Conservation (phyloP, 768 basidiomycete genomes). For the Boletus barrowsii region DNA sequence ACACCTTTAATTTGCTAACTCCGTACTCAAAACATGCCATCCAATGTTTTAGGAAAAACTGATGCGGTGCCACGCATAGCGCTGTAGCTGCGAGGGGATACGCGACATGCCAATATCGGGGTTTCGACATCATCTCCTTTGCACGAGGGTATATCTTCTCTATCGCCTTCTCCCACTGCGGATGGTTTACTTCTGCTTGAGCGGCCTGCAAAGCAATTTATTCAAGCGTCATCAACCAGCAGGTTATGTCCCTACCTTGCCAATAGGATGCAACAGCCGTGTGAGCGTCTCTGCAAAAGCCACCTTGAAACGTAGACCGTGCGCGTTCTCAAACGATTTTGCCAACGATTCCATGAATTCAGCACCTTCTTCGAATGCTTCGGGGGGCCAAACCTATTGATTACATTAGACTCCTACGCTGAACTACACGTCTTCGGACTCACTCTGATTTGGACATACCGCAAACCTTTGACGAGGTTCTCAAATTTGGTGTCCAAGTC, state of each 20-base stretch:
- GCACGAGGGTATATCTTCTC: conserved; percentile 81
- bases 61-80: conserved; percentile 83
- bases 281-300: conserved; percentile 83
- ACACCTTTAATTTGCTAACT: conserved; percentile 77
- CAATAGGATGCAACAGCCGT: conserved; percentile 78
- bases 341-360: conserved; percentile 87
- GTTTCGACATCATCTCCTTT: conserved; percentile 81
- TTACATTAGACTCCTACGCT: neutral
- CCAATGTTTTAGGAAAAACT: conserved; percentile 86
- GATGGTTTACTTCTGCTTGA: conserved; percentile 94
- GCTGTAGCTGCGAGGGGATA: conserved; percentile 82
- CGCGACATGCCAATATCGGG: conserved; percentile 84
- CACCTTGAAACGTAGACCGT: conserved; percentile 78
- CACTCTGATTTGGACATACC: conserved; percentile 81
- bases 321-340: conserved; percentile 78
- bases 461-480: conserved; percentile 77
- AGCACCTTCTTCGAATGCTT: conserved; percentile 89
- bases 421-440: neutral
- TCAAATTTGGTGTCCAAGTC: conserved; percentile 83
- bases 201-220: conserved; percentile 57
- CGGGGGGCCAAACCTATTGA: conserved; percentile 84
- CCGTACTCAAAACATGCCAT: conserved; percentile 66
- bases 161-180: conserved; percentile 90
- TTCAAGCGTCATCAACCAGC: neutral
- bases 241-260: conserved; percentile 52